Base-by-base conservation (phyloP, 331 rosid species). In the Malus hybrid region DNA sequence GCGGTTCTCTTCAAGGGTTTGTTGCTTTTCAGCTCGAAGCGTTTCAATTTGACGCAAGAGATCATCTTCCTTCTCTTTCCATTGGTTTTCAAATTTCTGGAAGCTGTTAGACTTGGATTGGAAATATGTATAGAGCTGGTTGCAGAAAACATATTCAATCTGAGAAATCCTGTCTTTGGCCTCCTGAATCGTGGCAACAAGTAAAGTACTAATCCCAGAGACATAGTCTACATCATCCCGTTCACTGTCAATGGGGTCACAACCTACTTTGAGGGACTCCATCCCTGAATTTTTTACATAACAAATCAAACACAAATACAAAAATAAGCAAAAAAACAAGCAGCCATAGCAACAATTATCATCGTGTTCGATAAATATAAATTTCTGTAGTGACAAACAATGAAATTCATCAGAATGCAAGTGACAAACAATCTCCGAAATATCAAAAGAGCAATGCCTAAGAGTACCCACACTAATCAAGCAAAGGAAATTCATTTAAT, bases 161-260 rank as follows among this genome's bases (percentile, higher is more conserved):
- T 94, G 97, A 2, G 92, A 82, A 71, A 91, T 86, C 46, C 90
- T 80, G 73, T 94, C 95, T 62, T 83, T 94, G 59, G 92, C 85
- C 69, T 94, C 98, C 76, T 91, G 92, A 72, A 91, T 88, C 1
- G 97, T 87, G 1, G 96, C 97, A 50, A 94, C 97, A 67, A 94
- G 80, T 62, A 91, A 61, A 11, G 97, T 90, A 82, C 97, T 88
- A 52, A 91, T 92, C 70, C 87, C 81, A 24, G 91, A 83, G 29
- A 90, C 72, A 72, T 74, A 48, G 32, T 85, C 83, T 10, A 78
- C 78, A 19, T 86, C 90, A 34, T 79, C 86, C 42, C 10, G 22
- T 56, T 57, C 55, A 74, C 54, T 34, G 15, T 80, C 88, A 29
- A 73, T 4, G 32, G 84, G 69, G 33, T 20, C 18, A 36, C 56